Percentiles rank a stretch among this genome's conserved stretches.
Conservation (phyloP, 805 yeast species). For the Barnettozyma populi region DNA sequence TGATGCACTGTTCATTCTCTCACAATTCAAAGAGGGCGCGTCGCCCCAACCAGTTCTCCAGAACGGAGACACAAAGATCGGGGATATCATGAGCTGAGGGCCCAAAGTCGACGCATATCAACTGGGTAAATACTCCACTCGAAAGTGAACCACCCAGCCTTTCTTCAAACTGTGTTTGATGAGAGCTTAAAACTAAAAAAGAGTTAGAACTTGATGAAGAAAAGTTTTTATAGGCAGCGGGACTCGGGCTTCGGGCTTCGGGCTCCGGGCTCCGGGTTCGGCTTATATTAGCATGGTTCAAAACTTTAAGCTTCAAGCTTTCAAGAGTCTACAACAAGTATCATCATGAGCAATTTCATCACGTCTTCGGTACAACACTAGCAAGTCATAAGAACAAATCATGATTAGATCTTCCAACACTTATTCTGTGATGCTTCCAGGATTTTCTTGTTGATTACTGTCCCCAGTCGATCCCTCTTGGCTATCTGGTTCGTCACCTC, state of each 20-base stretch:
- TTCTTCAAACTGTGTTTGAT: not conserved
- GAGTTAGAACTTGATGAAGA: not conserved
- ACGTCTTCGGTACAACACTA: not conserved
- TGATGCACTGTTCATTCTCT: conserved; percentile 23
- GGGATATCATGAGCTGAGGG: conserved; percentile 12
- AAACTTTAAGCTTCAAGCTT: not conserved
- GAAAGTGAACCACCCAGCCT: not conserved
- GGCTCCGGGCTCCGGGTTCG: too few species aligned
- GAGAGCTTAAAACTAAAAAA: too few species aligned
- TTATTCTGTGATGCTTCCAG: not conserved
- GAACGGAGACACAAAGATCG: conserved; percentile 17
- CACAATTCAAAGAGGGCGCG: conserved; percentile 1
- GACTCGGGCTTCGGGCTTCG: too few species aligned
- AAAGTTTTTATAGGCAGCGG: too few species aligned
- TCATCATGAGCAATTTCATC: not conserved
- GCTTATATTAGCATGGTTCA: not conserved
- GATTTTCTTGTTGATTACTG: not conserved
- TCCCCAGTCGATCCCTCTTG: not conserved
- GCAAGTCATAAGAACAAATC: not conserved
- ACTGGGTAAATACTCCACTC: not conserved
- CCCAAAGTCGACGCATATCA: not conserved
- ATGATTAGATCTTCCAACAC: not conserved
- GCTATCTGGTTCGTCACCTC: not conserved
- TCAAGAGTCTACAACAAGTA: not conserved
- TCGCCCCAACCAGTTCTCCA: conserved; percentile 18